Conservation (phyloP, 1,284 basidiomycete species). For the Moesziomyces aphidis region DNA sequence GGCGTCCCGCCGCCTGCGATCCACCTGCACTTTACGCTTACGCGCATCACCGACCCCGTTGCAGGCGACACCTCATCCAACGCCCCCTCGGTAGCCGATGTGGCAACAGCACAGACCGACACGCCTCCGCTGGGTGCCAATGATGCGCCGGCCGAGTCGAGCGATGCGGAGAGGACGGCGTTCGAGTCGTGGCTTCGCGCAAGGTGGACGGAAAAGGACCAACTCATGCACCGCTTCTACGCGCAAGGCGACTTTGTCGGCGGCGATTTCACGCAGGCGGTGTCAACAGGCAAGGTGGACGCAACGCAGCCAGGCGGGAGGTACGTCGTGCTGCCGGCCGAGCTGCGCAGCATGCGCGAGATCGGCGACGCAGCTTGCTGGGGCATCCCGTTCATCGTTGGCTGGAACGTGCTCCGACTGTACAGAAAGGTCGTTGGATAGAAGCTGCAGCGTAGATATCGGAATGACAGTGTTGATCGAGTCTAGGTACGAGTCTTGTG, state of each 20-base stretch:
- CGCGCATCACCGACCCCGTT: constrained; percentile 18
- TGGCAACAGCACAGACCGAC: constrained; percentile 12
- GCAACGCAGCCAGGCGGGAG: constrained; percentile 3
- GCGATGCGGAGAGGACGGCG: constrained; percentile 75
- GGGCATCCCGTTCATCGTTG: constrained; percentile 28
- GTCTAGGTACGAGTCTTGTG: not conserved
- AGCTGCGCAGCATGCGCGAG: constrained; percentile 44
- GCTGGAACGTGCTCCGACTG: constrained; percentile 15
- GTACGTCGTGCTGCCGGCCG: constrained; percentile 47
- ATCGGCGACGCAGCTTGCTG: constrained; percentile 51
- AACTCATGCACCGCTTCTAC: constrained; percentile 76
- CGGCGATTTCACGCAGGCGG: constrained; percentile 29
- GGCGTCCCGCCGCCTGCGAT: constrained; percentile 84
- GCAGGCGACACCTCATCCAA: constrained; percentile 20
- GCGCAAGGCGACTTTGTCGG: constrained; percentile 62
- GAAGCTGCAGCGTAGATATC: not conserved
- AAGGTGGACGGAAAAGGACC: constrained; percentile 87
- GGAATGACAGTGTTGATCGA: not conserved
- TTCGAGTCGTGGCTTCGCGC: constrained; percentile 87
- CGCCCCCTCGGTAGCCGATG: constrained; percentile 4
- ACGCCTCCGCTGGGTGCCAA: constrained; percentile 33
- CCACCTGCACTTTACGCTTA: constrained; percentile 74
- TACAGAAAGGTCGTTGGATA: constrained; percentile 26
- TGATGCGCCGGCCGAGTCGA: constrained; percentile 69
- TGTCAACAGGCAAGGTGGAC: constrained; percentile 9